Percentiles rank a stretch among this genome's conserved stretches.
Evolutionary conservation across 2,329 filamentous ascomycete species (phyloP).

Genomic region (Sordariomycetes sp.): DNA sequence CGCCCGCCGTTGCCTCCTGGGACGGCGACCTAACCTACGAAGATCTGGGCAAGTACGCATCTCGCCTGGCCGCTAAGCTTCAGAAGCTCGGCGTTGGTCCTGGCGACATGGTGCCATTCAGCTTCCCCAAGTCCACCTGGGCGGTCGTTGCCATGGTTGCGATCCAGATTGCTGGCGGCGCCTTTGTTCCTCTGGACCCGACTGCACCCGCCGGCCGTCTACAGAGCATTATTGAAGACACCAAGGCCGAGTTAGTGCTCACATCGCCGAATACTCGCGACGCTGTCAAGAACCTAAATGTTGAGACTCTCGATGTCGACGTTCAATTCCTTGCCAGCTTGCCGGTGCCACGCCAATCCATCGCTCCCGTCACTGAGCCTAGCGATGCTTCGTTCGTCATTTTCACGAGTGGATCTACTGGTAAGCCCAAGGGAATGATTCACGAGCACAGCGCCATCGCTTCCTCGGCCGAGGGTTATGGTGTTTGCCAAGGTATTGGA

Average conservation of each 20-base stretch:
- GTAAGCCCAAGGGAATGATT: conserved; percentile 6
- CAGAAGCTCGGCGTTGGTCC: conserved; percentile 1
- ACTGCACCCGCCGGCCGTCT: conserved; percentile 7
- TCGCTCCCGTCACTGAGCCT: background rate
- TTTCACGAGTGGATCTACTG: conserved; percentile 5
- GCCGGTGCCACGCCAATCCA: background rate
- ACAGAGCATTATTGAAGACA: conserved; percentile 4
- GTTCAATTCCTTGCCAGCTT: background rate
- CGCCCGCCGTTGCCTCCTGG: background rate
- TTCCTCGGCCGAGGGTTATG: conserved; percentile 30
- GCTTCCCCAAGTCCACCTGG: conserved; percentile 16
- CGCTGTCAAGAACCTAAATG: background rate
- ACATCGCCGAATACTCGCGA: conserved; percentile 1
- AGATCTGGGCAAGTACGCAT: conserved; percentile 12
- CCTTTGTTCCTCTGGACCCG: conserved; percentile 16
- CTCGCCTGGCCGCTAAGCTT: conserved; percentile 8
- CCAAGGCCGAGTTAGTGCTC: conserved; percentile 5
- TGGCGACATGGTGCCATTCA: conserved; percentile 11
- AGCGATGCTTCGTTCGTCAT: conserved; percentile 7
- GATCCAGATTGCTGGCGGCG: conserved; percentile 17
- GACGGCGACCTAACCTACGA: conserved; percentile 8
- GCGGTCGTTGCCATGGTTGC: conserved; percentile 13
- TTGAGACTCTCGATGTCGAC: conserved; percentile 11
- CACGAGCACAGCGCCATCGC: conserved; percentile 4
- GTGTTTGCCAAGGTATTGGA: conserved; percentile 13